phyloP scores from a whole-genome alignment of 1,284 basidiomycete species.

The Ceratobasidium sp. region DNA sequence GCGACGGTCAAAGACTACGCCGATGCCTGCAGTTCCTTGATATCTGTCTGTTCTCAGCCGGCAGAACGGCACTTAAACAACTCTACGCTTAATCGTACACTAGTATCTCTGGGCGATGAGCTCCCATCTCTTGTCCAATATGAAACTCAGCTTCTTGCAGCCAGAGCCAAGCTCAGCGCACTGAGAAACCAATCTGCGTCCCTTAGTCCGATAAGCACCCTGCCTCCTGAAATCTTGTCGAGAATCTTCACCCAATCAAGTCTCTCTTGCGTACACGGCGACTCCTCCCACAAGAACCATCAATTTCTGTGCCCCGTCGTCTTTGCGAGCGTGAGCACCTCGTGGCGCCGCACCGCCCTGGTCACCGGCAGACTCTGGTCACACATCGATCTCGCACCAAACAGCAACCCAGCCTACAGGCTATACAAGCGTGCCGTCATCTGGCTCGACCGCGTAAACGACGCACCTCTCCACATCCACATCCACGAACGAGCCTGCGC shows the following conservation, averaged over 20 bases:
- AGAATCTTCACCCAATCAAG: slow-evolving; percentile 9
- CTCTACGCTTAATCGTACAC: background rate
- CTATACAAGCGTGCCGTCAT: slow-evolving; percentile 4
- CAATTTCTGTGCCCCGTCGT: background rate
- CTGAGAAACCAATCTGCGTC: background rate
- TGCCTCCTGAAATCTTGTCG: slow-evolving; percentile 7
- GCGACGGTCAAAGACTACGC: slow-evolving; percentile 5
- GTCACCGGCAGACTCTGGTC: slow-evolving; percentile 4
- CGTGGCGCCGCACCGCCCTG: slow-evolving; percentile 8
- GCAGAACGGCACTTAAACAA: background rate
- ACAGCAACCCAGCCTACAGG: slow-evolving; percentile 5
- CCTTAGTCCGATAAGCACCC: slow-evolving; percentile 1
- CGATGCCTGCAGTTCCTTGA: slow-evolving; percentile 20
- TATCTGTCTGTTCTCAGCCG: background rate
- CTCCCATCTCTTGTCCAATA: background rate
- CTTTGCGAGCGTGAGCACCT: slow-evolving; percentile 6
- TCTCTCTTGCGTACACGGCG: slow-evolving; percentile 15
- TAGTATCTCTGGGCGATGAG: background rate
- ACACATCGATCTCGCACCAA: slow-evolving; percentile 25
- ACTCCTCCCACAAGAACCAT: background rate
- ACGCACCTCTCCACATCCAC: slow-evolving; percentile 26
- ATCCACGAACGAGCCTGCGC: slow-evolving; percentile 7
- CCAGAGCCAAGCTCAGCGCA: background rate
- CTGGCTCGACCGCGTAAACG: background rate
- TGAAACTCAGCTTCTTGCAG: background rate